These are phyloP conservation scores for Cadophora sp. DNA, from an alignment of 2,329 filamentous ascomycete species.

Conservation along the genomic window DNA sequence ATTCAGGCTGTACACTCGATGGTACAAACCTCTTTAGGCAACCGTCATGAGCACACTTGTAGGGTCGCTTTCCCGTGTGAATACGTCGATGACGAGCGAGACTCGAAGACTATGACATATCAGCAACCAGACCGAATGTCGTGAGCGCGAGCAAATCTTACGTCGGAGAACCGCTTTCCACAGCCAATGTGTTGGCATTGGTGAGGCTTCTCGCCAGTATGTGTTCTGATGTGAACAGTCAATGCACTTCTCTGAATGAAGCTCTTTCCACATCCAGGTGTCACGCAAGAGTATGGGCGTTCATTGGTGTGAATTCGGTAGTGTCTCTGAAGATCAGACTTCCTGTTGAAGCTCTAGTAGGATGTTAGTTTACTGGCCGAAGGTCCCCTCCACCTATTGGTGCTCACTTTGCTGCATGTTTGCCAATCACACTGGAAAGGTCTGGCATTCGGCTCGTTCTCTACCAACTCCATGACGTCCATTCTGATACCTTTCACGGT, in stretches of 20 bases:
- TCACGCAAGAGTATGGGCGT: conserved; percentile 68
- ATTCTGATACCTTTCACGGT: conserved; percentile 47
- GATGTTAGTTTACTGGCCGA: conserved; percentile 22
- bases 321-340: conserved; percentile 73
- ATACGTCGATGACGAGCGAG: conserved; percentile 65
- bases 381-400: not conserved
- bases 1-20: conserved; percentile 21
- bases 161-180: conserved; percentile 74
- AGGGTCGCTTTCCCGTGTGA: conserved; percentile 74
- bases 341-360: conserved; percentile 71
- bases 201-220: conserved; percentile 76
- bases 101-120: conserved; percentile 45
- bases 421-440: conserved; percentile 71
- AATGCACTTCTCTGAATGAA: conserved; percentile 75
- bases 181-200: conserved; percentile 70
- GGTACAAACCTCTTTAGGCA: conserved; percentile 46
- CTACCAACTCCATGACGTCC: conserved; percentile 70
- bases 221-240: conserved; percentile 74
- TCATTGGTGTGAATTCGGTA: conserved; percentile 77
- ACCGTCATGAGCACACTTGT: conserved; percentile 61
- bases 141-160: conserved; percentile 32
- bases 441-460: conserved; percentile 67
- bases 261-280: conserved; percentile 68
- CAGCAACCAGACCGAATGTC: conserved; percentile 23
- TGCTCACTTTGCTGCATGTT: conserved; percentile 64